Conservation (phyloP, 148 eudicot species). For the Salicornia ramosissima region DNA sequence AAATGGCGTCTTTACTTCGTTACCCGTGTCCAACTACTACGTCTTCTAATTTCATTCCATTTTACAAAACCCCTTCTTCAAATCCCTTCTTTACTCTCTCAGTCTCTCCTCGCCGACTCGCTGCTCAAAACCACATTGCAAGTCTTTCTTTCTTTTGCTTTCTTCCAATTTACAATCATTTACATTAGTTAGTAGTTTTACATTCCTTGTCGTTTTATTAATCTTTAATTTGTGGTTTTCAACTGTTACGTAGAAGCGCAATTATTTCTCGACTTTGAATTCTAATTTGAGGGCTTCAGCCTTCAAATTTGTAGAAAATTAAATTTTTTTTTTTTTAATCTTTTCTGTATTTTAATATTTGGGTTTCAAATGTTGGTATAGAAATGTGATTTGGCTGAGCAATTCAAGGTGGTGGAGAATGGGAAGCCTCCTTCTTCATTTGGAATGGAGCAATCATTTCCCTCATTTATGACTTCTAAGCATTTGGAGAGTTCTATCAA, state of each 20-base stretch:
- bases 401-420: constrained; percentile 50
- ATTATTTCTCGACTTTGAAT: not conserved
- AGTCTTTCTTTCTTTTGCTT: constrained; percentile 2
- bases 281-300: not conserved
- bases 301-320: too few relatives aligned
- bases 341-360: not conserved
- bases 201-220: too few relatives aligned
- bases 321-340: not conserved
- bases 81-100: not conserved
- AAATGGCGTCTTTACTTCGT: constrained; percentile 32
- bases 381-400: constrained; percentile 65
- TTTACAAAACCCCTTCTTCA: constrained; percentile 19
- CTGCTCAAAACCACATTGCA: constrained; percentile 25
- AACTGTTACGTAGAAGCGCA: not conserved
- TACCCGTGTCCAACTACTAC: constrained; percentile 19
- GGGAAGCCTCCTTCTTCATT: constrained; percentile 38
- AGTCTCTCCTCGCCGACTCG: not conserved
- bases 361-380: constrained; percentile 24
- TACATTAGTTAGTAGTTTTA: too few relatives aligned
- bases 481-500: constrained; percentile 23
- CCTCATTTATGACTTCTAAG: constrained; percentile 47
- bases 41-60: constrained; percentile 19
- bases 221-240: not conserved
- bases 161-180: not conserved
- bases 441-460: constrained; percentile 39